Percentiles rank a stretch among this genome's conserved stretches.
Conservation (phyloP, 805 yeast species). For the Myxozyma vanderwaltii region DNA sequence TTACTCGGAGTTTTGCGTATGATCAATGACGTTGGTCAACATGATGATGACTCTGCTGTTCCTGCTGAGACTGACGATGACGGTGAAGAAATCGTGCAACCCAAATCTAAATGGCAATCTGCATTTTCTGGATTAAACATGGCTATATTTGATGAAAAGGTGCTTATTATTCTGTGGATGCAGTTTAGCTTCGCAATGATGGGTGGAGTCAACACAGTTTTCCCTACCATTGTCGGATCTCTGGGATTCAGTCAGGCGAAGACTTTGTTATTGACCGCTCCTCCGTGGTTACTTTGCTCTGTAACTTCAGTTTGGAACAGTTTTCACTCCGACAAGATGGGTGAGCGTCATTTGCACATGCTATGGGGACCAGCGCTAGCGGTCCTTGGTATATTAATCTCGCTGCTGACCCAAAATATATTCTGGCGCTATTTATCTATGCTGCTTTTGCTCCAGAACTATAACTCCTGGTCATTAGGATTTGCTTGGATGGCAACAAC, state of each 20-base stretch:
- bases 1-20: conserved; percentile 47
- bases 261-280: conserved; percentile 50
- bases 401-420: conserved; percentile 53
- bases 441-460: conserved; percentile 56
- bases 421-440: conserved; percentile 62
- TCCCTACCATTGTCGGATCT: conserved; percentile 59
- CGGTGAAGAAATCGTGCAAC: not conserved
- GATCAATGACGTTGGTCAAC: conserved; percentile 47
- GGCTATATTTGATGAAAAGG: conserved; percentile 37
- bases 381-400: conserved; percentile 51
- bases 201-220: conserved; percentile 54
- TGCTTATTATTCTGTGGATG: conserved; percentile 30
- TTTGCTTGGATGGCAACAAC: conserved; percentile 60
- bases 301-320: conserved; percentile 30
- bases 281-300: conserved; percentile 29
- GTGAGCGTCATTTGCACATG: conserved; percentile 48
- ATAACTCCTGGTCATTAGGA: conserved; percentile 56
- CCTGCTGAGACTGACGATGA: not conserved
- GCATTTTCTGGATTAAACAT: conserved; percentile 18
- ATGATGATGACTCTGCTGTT: conserved; percentile 43
- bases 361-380: conserved; percentile 50
- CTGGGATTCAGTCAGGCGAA: conserved; percentile 53
- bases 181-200: conserved; percentile 54
- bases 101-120: conserved; percentile 4
- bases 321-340: conserved; percentile 26